Evolutionary conservation across 2,329 filamentous ascomycete species (phyloP), one percentile per base, ranked within the genome.

Genomic region (Microcera coccophila): DNA sequence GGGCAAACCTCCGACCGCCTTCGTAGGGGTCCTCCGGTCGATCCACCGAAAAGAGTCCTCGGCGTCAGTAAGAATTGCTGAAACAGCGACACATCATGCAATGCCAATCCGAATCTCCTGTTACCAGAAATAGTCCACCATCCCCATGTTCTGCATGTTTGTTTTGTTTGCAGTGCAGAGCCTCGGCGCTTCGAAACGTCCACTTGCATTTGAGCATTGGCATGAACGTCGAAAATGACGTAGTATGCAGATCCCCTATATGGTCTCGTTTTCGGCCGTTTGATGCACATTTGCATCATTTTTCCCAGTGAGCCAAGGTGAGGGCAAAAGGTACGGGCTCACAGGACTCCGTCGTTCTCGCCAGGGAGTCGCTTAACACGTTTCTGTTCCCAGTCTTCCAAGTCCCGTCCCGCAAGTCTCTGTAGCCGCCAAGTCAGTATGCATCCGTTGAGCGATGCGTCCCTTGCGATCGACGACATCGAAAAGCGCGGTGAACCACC

Each of bases 321-420:
- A 28, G 39, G 18, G 22, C n/a, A 11, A 14, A 19, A 32, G 5
- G 29, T 17, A 32, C 11, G 31, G 11, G 15, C n/a, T 49, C 44
- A 54, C 36, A 95, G 64, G 38, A 87, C 78, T 24, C 91, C 91
- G 64, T 98, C 91, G 47, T 81, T 85, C 67, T 98, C 94, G 53
- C 93, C 93, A 16, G 87, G 83, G 47, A 96, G 76, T 62, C 93
- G 76, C 71, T 95, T 82, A 10, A 97, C 90, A 40, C 94, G 82
- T 69, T 93, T 94, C 69, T 97, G 93, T 65, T 97, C 91, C 93
- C 93, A 98, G 61, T 89, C 79, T 60, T 98, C 91, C 48, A 97
- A 70, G 62, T 97, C 93, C 66, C 94, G 95, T 22, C 87, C 87
- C 87, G 73, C 54, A 33, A 62, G 52, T 41, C 60, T 58, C 62